These are phyloP conservation scores for Biancaea sappan DNA, from an alignment of 306 rosid genomes.

Conservation along the genomic window DNA sequence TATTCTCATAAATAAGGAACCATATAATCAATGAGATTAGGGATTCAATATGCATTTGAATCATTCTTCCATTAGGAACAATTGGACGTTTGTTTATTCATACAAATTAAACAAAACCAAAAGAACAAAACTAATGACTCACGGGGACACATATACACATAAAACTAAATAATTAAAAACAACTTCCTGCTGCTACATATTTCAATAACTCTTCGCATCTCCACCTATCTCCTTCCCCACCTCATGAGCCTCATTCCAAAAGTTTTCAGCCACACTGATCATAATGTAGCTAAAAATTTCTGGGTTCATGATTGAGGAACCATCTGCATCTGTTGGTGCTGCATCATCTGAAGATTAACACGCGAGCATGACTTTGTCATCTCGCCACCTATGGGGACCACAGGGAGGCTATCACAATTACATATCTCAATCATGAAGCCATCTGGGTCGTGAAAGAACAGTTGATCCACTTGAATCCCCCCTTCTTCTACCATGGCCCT, in stretches of 20 bases:
- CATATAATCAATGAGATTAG: too few species aligned
- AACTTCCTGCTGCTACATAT: background rate
- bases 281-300: background rate
- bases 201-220: background rate
- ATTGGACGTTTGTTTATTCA: conserved; percentile 18
- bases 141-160: background rate
- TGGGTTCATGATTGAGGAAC: conserved; percentile 16
- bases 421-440: conserved; percentile 98
- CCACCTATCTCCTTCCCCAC: background rate
- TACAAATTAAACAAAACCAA: conserved; percentile 1
- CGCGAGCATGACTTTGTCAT: conserved; percentile 42
- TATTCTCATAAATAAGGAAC: too few species aligned
- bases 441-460: conserved; percentile 95
- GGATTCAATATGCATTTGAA: too few species aligned
- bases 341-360: conserved; percentile 32
- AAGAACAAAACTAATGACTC: background rate
- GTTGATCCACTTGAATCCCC: conserved; percentile 74
- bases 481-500: conserved; percentile 80
- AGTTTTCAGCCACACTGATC: background rate
- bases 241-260: background rate
- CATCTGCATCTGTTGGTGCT: conserved; percentile 39
- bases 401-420: conserved; percentile 84
- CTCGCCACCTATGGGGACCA: conserved; percentile 56
- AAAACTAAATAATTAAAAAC: background rate
- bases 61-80: conserved; percentile 1